Percentiles rank a stretch among this genome's conserved stretches.
phyloP scores from a whole-genome alignment of 1,284 basidiomycete genomes.

The Fomes fomentarius region DNA sequence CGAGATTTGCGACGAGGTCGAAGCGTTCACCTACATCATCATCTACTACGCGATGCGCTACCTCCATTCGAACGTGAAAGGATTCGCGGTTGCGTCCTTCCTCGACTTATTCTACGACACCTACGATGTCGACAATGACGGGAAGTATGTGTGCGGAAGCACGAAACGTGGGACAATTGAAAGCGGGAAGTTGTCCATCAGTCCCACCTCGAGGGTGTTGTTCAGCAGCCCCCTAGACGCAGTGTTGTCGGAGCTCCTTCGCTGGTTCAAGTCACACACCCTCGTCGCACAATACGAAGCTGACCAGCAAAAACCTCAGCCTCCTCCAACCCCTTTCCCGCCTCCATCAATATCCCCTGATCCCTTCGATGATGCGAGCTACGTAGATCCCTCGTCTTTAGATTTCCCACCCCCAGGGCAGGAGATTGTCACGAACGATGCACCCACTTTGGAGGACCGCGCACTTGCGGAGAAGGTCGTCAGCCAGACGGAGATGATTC shows the following conservation, averaged over 20 bases:
- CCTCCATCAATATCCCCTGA: neutral
- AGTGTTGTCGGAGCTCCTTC: neutral
- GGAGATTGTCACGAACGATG: neutral
- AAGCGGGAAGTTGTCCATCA: no score
- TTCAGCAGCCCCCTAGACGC: neutral
- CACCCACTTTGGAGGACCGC: no score
- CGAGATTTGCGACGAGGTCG: neutral
- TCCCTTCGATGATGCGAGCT: no score
- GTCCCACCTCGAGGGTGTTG: neutral
- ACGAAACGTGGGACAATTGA: no score
- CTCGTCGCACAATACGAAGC: neutral
- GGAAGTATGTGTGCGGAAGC: neutral
- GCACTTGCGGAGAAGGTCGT: neutral
- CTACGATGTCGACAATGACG: neutral
- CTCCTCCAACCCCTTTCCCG: neutral
- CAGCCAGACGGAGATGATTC: no score
- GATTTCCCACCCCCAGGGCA: neutral
- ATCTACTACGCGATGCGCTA: constrained; percentile 1
- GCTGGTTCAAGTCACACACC: constrained; percentile 1
- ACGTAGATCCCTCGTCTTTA: constrained; percentile 3
- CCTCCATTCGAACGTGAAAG: constrained; percentile 1
- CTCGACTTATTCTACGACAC: constrained; percentile 1
- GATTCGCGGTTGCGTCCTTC: neutral
- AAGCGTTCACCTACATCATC: neutral
- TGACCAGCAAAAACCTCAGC: neutral